Evolutionary conservation across 352 stramenopile genomes (phyloP), one percentile per base, ranked within the genome.

Genomic region (Globisporangium nagaii): DNA sequence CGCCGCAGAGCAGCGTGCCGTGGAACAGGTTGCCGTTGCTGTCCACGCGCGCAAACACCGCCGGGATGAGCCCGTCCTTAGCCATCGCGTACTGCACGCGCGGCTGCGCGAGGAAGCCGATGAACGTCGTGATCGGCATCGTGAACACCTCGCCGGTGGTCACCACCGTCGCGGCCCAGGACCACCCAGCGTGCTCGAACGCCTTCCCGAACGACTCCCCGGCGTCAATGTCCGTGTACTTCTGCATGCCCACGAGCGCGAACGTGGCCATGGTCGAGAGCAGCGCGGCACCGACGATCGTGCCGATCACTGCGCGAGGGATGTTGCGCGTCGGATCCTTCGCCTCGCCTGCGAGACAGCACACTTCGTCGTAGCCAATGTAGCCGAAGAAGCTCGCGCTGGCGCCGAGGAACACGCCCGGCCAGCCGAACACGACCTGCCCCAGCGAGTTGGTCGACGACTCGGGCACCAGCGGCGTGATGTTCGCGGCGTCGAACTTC

Each of bases 311-410:
- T 0, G 88, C 86, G 11, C 80, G 69, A 0, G 94, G 93, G 39
- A 98, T 90, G 57, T 93, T 95, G 25, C 64, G 71, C 3, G 75
- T 78, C 15, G 89, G 86, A 66, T 96, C 73, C 61, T 90, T 94
- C 1, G 88, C 77, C 56, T 97, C 89, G 0, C 79, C 87, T 0
- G 92, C 90, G 13, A 98, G 62, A 50, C 93, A 98, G 65, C 91
- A 98, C 3, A 99, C 86, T 68, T 98, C 95, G 67, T 99, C 84
- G 64, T 97, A 99, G 13, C 96, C 96, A 53, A 99, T 86, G 65
- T 97, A 98, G 3, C 95, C 95, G 65, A 97, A 98, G 61, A 98
- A 98, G 36, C 86, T 96, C 30, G 89, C 89, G 28, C 90, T 96
- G 0, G 90, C 85, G 1, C 95, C 94, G 15, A 92, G 65, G 19